These are phyloP conservation scores for Leccinum subrobustum DNA, from an alignment of 1,284 basidiomycete genomes.

Conservation along the genomic window DNA sequence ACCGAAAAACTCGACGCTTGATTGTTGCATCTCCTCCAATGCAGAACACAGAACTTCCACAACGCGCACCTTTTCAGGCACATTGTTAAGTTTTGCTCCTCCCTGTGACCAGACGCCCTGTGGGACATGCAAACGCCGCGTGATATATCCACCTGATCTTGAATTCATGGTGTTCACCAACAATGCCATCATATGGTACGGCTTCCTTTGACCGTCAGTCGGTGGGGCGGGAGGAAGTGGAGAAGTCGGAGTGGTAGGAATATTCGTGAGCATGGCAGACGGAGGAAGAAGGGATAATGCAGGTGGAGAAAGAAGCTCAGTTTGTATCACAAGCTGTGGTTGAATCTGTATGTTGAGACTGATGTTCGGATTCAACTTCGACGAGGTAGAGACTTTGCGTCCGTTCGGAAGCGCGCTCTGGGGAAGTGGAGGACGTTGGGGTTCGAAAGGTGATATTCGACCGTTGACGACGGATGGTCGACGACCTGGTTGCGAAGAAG, in stretches of 20 bases:
- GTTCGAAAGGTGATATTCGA: constrained; percentile 45
- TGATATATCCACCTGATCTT: constrained; percentile 86
- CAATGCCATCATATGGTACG: constrained; percentile 88
- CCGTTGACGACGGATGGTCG: constrained; percentile 54
- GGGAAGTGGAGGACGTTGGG: constrained; percentile 51
- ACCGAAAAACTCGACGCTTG: constrained; percentile 69
- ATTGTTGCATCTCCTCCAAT: constrained; percentile 70
- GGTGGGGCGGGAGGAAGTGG: constrained; percentile 72
- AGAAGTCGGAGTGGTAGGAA: constrained; percentile 73
- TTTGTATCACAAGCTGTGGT: constrained; percentile 50
- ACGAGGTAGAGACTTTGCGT: constrained; percentile 61
- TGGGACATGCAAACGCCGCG: constrained; percentile 84
- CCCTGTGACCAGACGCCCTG: constrained; percentile 89
- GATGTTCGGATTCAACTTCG: constrained; percentile 51
- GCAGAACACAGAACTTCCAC: constrained; percentile 76
- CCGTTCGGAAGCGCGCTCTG: constrained; percentile 38
- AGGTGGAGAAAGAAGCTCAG: constrained; percentile 46
- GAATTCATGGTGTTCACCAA: constrained; percentile 79
- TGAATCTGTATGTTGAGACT: constrained; percentile 37
- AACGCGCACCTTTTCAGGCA: constrained; percentile 84
- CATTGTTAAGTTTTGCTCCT: constrained; percentile 77
- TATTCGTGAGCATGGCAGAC: constrained; percentile 47
- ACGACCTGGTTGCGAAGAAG: constrained; percentile 68
- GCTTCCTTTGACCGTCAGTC: constrained; percentile 73
- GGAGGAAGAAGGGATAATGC: constrained; percentile 48